phyloP scores from a whole-genome alignment of 2,329 filamentous ascomycete genomes.

The Exophiala oligosperma region DNA sequence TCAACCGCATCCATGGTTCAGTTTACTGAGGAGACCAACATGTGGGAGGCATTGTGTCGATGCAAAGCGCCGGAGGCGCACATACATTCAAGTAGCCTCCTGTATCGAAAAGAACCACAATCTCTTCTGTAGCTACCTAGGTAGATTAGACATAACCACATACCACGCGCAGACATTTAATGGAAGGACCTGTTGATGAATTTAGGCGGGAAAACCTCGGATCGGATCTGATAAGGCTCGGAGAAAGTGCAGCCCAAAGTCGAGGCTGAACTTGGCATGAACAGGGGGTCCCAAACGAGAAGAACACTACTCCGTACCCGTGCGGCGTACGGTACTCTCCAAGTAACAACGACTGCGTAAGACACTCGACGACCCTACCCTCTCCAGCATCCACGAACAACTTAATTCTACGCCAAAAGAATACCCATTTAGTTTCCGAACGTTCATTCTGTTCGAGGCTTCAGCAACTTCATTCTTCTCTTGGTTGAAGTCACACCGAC shows the following conservation, averaged over 20 bases:
- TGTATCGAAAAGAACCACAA: too few relatives aligned
- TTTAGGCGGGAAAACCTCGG: not conserved
- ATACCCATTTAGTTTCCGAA: too few relatives aligned
- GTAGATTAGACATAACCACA: not conserved
- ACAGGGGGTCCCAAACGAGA: not conserved
- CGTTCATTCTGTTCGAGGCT: too few relatives aligned
- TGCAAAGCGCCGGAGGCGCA: not conserved
- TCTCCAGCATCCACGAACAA: too few relatives aligned
- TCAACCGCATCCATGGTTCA: not conserved
- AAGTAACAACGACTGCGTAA: too few relatives aligned
- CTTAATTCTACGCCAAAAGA: too few relatives aligned
- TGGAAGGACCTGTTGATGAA: not conserved
- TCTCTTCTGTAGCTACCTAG: not conserved
- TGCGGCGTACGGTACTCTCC: too few relatives aligned
- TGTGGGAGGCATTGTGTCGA: constrained; percentile 37
- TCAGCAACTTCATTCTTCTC: not conserved
- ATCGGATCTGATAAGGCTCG: not conserved
- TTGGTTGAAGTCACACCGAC: too few relatives aligned
- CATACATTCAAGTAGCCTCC: too few relatives aligned
- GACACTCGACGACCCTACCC: too few relatives aligned
- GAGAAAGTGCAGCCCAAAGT: not conserved
- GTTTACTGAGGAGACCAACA: constrained; percentile 32
- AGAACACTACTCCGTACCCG: not conserved
- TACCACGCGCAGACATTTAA: not conserved
- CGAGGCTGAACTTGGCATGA: not conserved